Conservation (phyloP, 129 eudicot genomes). For the Flaveria brownii region DNA sequence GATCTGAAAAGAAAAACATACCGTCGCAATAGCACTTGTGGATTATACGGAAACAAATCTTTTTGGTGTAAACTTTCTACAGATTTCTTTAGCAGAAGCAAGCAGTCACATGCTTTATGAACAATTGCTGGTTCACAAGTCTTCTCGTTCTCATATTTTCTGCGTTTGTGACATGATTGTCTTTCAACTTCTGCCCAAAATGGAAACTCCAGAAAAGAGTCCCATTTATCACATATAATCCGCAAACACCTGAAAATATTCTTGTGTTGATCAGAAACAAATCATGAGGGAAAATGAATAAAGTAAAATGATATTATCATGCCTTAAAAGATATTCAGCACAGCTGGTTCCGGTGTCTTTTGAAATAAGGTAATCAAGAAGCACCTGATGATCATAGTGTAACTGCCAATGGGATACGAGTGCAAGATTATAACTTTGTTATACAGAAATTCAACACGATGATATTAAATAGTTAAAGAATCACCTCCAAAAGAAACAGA, state of each 20-base stretch:
- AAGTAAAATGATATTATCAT: constrained; percentile 3
- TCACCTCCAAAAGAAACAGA: constrained; percentile 80
- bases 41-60: constrained; percentile 89
- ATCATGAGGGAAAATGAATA: not conserved
- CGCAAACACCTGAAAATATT: constrained; percentile 69
- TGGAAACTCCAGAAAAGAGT: constrained; percentile 47
- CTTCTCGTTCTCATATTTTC: constrained; percentile 34
- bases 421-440: not conserved
- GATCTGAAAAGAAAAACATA: constrained; percentile 28
- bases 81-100: constrained; percentile 64
- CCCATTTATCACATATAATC: constrained; percentile 67
- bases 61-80: constrained; percentile 56
- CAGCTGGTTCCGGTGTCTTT: constrained; percentile 79
- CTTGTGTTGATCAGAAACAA: not conserved
- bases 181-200: constrained; percentile 30
- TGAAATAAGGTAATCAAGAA: constrained; percentile 95
- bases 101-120: constrained; percentile 55
- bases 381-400: constrained; percentile 84
- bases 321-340: constrained; percentile 92
- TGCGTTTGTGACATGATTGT: constrained; percentile 44
- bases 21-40: constrained; percentile 79
- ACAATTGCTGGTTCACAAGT: constrained; percentile 35
- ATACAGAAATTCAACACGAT: not conserved
- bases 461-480: not conserved
- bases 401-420: constrained; percentile 48